Evolutionary conservation across 306 rosid species (phyloP).

Genomic region (Pachyrhizus erosus): DNA sequence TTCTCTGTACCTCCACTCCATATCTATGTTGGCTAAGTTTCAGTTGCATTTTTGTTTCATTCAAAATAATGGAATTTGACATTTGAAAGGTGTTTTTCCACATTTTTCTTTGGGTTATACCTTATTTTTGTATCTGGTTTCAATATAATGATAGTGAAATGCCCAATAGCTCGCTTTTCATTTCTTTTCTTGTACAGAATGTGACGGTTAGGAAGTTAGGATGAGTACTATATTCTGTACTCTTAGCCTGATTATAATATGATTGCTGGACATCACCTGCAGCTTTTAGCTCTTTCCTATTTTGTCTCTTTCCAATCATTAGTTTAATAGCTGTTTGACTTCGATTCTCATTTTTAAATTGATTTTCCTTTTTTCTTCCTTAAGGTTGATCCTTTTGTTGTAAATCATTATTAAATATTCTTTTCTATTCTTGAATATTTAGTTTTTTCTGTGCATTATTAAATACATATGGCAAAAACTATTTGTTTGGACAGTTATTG

Average conservation of each 20-base stretch:
- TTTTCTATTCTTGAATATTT: slow-evolving; percentile 21
- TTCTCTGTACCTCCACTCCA: background rate
- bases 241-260: background rate
- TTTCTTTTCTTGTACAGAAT: slow-evolving; percentile 13
- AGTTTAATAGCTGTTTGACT: background rate
- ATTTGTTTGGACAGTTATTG: background rate
- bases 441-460: background rate
- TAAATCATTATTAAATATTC: background rate
- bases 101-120: slow-evolving; percentile 20
- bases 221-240: background rate
- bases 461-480: background rate
- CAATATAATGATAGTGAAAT: background rate
- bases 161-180: background rate
- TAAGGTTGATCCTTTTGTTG: background rate
- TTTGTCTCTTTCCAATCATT: background rate
- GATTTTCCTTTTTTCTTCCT: background rate
- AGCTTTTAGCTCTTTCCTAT: slow-evolving; percentile 1
- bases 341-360: background rate
- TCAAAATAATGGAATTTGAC: background rate
- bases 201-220: slow-evolving; percentile 2
- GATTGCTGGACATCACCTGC: background rate
- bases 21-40: background rate
- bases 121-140: background rate
- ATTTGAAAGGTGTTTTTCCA: slow-evolving; percentile 10
- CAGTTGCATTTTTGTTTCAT: slow-evolving; percentile 23